Conservation (phyloP, 2,329 filamentous ascomycete genomes). For the Colletotrichum tabaci region DNA sequence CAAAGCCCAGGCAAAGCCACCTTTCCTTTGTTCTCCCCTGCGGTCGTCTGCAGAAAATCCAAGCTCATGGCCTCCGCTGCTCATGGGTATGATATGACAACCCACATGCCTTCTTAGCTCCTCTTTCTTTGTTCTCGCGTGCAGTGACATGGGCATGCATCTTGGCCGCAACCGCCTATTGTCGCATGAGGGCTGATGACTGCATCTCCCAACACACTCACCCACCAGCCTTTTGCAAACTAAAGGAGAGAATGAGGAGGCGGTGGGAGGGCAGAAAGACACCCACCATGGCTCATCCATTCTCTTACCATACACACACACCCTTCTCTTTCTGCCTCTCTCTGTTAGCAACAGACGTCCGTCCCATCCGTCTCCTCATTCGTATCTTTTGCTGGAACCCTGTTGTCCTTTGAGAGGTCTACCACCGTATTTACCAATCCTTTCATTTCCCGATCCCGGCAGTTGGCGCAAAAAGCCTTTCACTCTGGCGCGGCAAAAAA, state of each 20-base stretch:
- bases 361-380: conserved; percentile 13
- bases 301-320: conserved; percentile 6
- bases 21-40: conserved; percentile 38
- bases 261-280: not conserved
- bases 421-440: conserved; percentile 17
- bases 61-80: conserved; percentile 7
- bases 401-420: conserved; percentile 35
- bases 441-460: conserved; percentile 42
- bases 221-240: conserved; percentile 2
- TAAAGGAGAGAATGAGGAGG: not conserved
- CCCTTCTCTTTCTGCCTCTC: not conserved
- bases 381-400: conserved; percentile 25
- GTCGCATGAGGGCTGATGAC: conserved; percentile 34
- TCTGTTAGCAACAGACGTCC: conserved; percentile 18
- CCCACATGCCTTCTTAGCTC: conserved; percentile 29
- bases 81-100: conserved; percentile 32
- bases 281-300: conserved; percentile 7
- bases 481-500: conserved; percentile 9
- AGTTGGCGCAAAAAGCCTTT: conserved; percentile 32
- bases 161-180: conserved; percentile 42
- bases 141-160: conserved; percentile 32
- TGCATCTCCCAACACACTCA: conserved; percentile 25
- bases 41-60: conserved; percentile 31
- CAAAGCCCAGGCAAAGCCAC: conserved; percentile 28
- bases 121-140: conserved; percentile 40